These are phyloP conservation scores for Leptoxyphium fumago DNA, from an alignment of 2,329 filamentous ascomycete genomes.

Conservation along the genomic window DNA sequence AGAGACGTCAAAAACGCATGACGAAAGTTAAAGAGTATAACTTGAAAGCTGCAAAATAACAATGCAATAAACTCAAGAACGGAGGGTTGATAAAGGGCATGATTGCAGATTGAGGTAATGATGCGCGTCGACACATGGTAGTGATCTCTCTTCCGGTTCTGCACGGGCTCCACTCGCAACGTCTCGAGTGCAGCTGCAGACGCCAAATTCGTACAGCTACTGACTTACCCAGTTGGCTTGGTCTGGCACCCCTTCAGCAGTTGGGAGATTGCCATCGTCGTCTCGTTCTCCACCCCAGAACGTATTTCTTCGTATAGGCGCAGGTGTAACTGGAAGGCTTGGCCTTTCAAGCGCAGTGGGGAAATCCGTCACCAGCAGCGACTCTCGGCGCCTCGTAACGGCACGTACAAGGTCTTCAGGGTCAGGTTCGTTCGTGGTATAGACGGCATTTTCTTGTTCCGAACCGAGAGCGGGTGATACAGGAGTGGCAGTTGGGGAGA, in stretches of 20 bases:
- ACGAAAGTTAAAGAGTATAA: too few species aligned
- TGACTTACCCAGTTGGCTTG: conserved; percentile 84
- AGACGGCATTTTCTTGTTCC: conserved; percentile 9
- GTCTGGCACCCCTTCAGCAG: conserved; percentile 67
- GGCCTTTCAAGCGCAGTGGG: conserved; percentile 69
- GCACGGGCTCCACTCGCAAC: too few species aligned
- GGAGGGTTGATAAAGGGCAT: too few species aligned
- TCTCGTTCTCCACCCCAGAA: conserved; percentile 52
- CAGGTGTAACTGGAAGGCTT: conserved; percentile 80
- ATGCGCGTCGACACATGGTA: too few species aligned
- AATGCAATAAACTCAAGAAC: too few species aligned
- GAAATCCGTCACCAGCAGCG: conserved; percentile 71
- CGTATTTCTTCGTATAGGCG: conserved; percentile 54
- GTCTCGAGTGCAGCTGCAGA: too few species aligned
- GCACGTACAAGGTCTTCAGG: conserved; percentile 14
- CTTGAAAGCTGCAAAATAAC: too few species aligned
- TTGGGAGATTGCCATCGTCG: conserved; percentile 47
- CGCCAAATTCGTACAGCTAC: conserved; percentile 31
- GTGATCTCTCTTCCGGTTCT: too few species aligned
- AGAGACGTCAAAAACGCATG: too few species aligned
- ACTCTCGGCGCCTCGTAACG: conserved; percentile 29
- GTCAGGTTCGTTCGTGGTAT: conserved; percentile 11
- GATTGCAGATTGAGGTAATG: too few species aligned
- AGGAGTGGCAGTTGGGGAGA: not conserved
- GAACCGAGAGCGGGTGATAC: not conserved